Evolutionary conservation across 192 early-diverging fungal genomes (phyloP), one percentile per base, ranked within the genome.

Genomic region (Funneliformis geosporum): DNA sequence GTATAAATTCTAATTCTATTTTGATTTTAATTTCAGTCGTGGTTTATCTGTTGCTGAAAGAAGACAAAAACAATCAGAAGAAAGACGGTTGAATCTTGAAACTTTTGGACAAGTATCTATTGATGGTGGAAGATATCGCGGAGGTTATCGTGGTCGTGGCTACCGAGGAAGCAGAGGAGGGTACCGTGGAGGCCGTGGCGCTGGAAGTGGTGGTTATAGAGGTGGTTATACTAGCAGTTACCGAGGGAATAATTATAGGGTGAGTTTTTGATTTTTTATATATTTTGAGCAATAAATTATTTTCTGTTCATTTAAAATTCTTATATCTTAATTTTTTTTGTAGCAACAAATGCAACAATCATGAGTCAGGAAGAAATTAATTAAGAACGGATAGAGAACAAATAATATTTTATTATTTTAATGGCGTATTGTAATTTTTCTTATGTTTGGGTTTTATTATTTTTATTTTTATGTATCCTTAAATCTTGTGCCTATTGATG

Each of bases 91-190:
- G 82, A 99, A 99, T 84, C 85, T 97, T 84, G 97, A 98, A 83
- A 99, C 98, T 0, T 99, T 99, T 91, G 98, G 98, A 23, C 96
- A 98, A 84, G 85, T 91, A 9, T 84, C 91, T 4, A 87, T 91
- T 18, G 91, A 93, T 69, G 89, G 88, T 79, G 89, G 89, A 69
- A 87, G 91, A 40, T 88, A 88, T 83, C 87, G 90, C 79, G 81
- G 81, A 6, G 85, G 89, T 46, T 86, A 90, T 70, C 87, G 92
- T 73, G 88, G 90, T 40, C 84, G 88, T 42, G 84, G 87, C 23
- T 83, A 85, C 27, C 81, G 85, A 46, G 83, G 85, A 65, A 79
- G 85, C 50, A 40, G 81, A 55, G 73, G 85, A 59, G 84, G 85
- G 16, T 84, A 83, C 76, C 84, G 87, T 78, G 89, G 88, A 60